These are phyloP conservation scores for Neonectria hederae DNA, from an alignment of 2,329 filamentous ascomycete genomes.

Conservation along the genomic window DNA sequence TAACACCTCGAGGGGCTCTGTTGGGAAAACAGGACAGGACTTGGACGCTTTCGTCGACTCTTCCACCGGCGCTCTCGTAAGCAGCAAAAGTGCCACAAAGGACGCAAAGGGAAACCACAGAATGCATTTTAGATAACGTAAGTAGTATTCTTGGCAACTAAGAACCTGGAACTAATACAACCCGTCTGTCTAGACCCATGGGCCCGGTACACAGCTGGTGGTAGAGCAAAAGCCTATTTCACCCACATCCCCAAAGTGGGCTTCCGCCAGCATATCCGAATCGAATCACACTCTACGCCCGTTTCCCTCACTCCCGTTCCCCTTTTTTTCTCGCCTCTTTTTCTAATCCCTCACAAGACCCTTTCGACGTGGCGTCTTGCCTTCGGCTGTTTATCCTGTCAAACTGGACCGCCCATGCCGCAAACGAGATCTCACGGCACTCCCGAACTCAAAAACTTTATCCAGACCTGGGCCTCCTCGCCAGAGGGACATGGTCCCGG, in stretches of 20 bases:
- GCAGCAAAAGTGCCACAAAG: background rate
- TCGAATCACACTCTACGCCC: background rate
- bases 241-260: background rate
- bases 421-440: background rate
- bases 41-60: background rate
- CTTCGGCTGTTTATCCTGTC: slow-evolving; percentile 35
- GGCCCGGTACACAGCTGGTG: background rate
- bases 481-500: too few species aligned
- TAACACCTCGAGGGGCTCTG: too few species aligned
- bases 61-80: background rate
- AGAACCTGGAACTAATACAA: background rate
- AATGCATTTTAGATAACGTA: background rate
- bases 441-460: slow-evolving; percentile 27
- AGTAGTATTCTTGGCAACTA: background rate
- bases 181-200: background rate
- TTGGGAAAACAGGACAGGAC: too few species aligned
- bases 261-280: background rate
- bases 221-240: slow-evolving; percentile 4
- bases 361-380: slow-evolving; percentile 33
- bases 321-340: background rate
- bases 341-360: background rate
- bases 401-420: slow-evolving; percentile 9
- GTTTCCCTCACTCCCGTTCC: slow-evolving; percentile 2
- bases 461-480: slow-evolving; percentile 10
- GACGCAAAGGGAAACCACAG: background rate